phyloP scores from a whole-genome alignment of 495 filamentous ascomycete species.

The Penicillium ucsense region DNA sequence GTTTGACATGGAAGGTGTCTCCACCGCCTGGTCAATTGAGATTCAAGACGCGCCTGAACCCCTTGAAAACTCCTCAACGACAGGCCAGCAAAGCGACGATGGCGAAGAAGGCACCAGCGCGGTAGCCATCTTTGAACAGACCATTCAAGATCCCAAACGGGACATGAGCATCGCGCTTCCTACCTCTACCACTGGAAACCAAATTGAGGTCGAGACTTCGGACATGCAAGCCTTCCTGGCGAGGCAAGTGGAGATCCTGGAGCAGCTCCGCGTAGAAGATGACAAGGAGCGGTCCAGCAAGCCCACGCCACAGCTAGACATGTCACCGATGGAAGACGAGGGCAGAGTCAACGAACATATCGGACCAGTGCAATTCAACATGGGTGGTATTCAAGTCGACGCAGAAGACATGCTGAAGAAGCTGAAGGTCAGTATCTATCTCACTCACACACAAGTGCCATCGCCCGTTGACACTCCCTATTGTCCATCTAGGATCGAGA shows the following conservation, averaged over 20 bases:
- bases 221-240: conserved; percentile 74
- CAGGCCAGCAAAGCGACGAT: conserved; percentile 9
- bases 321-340: conserved; percentile 39
- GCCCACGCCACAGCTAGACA: conserved; percentile 32
- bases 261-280: conserved; percentile 56
- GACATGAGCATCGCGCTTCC: conserved; percentile 42
- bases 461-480: too few species aligned
- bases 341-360: conserved; percentile 77
- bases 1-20: conserved; percentile 83
- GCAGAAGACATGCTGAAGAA: conserved; percentile 90
- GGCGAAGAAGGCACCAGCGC: conserved; percentile 41
- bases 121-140: conserved; percentile 67
- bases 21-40: conserved; percentile 75
- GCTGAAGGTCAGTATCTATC: conserved; percentile 53
- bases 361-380: conserved; percentile 92
- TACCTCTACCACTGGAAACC: conserved; percentile 36
- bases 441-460: too few species aligned
- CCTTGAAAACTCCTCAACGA: conserved; percentile 13
- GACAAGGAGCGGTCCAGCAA: conserved; percentile 41
- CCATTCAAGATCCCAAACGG: conserved; percentile 61
- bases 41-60: conserved; percentile 48
- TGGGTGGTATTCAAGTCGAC: conserved; percentile 94
- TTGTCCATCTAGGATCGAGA: conserved; percentile 38
- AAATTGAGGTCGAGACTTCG: conserved; percentile 57
- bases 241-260: conserved; percentile 62